Base-by-base conservation (phyloP, 164 flowering plant genomes). In the Stephania cephalantha region DNA sequence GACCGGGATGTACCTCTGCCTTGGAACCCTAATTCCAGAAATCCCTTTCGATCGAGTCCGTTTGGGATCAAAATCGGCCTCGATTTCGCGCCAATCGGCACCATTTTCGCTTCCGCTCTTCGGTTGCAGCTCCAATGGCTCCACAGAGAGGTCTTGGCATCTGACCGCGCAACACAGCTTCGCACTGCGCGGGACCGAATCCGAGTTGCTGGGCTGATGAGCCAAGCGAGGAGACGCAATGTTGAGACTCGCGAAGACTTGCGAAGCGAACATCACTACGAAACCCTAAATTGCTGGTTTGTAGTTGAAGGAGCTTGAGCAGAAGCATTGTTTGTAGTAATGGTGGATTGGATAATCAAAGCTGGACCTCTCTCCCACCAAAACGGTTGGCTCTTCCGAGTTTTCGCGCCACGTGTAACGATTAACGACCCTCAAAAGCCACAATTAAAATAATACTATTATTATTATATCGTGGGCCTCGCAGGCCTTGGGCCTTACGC, bases 21-120 rank as follows among this genome's bases (percentile, higher is more conserved):
- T 86, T 7, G 95, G 89, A 25, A 95, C 97, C 63, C 79, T 83
- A 79, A 95, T 85, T 74, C 88, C 90, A 35, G 80, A 77, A 55
- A 81, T 79, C 5, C 75, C 70, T 52, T 65, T 76, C 0, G 10
- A 70, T 17, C 71, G n/a, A 72, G 63, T 55, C n/a, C 73, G 18
- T 46, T 3, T 22, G 22, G 4, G 42, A 18, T 31, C 46, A 20
- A 52, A 2, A 13, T 11, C 42, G 25, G 30, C 42, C 22, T 63
- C 78, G 13, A 46, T n/a, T 25, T 63, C 46, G 9, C 55, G n/a
- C 73, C 70, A 55, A 46, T 73, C 48, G 68, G 75, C 7, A 44
- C 52, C 72, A 11, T 61, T 75, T 6, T 13, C 17, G 5, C 10
- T 67, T 55, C 61, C 22, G 13, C 48, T 75, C 20, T 5, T 65